Conservation (phyloP, 345 rosid genomes). For the Citrus cavaleriei region DNA sequence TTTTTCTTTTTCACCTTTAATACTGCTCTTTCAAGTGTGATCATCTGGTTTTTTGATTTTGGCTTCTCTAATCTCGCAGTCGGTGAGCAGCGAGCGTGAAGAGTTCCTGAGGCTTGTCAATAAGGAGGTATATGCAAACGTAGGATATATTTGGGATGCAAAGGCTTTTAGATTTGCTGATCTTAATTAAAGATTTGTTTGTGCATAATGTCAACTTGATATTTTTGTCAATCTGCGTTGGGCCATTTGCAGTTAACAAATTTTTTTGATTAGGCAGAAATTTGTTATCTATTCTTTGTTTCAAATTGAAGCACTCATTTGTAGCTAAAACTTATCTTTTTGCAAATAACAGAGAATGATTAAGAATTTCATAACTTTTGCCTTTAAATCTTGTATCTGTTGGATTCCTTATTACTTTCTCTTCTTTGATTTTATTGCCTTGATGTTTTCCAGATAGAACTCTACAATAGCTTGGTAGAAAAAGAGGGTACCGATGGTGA, state of each 20-base stretch:
- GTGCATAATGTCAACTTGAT: background rate
- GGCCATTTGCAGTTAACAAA: background rate
- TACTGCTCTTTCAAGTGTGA: background rate
- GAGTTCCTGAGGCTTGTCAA: conserved; percentile 80
- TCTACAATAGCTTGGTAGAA: conserved; percentile 80
- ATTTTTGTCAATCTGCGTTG: background rate
- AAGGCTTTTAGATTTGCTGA: background rate
- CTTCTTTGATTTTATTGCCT: background rate
- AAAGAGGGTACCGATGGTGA: conserved; percentile 65
- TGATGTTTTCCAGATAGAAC: conserved; percentile 58
- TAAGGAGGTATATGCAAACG: conserved; percentile 64
- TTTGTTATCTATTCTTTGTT: background rate
- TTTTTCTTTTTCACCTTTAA: background rate
- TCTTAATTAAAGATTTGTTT: background rate
- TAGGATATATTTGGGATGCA: background rate
- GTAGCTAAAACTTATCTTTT: background rate
- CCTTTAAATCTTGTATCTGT: background rate
- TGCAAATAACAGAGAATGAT: background rate
- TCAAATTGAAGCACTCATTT: background rate
- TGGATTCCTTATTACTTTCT: background rate
- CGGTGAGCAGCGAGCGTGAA: conserved; percentile 85
- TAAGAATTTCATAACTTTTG: background rate
- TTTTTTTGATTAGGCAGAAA: background rate
- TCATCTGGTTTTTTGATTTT: conserved; percentile 13
- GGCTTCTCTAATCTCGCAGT: conserved; percentile 45